Percentiles rank a stretch among this genome's conserved stretches.
These are phyloP conservation scores for Blastobotrys arbuscula DNA, from an alignment of 1,139 yeast species.

Conservation along the genomic window DNA sequence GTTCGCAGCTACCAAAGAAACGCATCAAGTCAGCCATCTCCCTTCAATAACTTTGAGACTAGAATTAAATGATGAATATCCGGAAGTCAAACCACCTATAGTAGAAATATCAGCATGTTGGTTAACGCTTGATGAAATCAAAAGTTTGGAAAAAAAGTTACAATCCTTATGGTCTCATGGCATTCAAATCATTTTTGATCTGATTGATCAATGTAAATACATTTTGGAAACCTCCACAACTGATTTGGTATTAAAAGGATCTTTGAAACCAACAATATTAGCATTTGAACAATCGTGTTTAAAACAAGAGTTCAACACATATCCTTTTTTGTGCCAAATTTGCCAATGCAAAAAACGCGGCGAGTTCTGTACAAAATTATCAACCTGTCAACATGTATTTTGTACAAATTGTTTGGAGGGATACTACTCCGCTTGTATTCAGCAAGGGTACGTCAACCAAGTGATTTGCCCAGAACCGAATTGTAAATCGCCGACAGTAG, in stretches of 20 bases:
- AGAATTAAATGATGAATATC: constrained; percentile 22
- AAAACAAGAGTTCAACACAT: constrained; percentile 35
- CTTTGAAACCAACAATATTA: constrained; percentile 24
- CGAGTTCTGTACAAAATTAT: constrained; percentile 38
- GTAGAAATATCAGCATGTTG: constrained; percentile 22
- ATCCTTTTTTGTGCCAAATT: constrained; percentile 51
- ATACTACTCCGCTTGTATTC: constrained; percentile 44
- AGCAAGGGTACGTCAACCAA: constrained; percentile 47
- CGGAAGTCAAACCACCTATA: constrained; percentile 20
- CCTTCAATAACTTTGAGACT: constrained; percentile 24
- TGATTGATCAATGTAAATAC: constrained; percentile 37
- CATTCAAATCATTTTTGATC: constrained; percentile 43
- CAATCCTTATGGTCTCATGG: constrained; percentile 36
- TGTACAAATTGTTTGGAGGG: constrained; percentile 48
- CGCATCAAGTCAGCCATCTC: constrained; percentile 20
- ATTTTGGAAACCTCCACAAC: constrained; percentile 3
- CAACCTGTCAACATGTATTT: constrained; percentile 47
- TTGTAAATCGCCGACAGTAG: constrained; percentile 19
- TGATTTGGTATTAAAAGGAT: not conserved
- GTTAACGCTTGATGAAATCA: constrained; percentile 29
- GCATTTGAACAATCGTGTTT: constrained; percentile 23
- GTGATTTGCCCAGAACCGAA: constrained; percentile 55
- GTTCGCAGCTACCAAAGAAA: constrained; percentile 13
- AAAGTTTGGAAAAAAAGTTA: constrained; percentile 24
- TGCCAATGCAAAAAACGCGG: constrained; percentile 56